Base-by-base conservation (phyloP, 768 basidiomycete genomes). In the Lepiota brunneoincarnata region DNA sequence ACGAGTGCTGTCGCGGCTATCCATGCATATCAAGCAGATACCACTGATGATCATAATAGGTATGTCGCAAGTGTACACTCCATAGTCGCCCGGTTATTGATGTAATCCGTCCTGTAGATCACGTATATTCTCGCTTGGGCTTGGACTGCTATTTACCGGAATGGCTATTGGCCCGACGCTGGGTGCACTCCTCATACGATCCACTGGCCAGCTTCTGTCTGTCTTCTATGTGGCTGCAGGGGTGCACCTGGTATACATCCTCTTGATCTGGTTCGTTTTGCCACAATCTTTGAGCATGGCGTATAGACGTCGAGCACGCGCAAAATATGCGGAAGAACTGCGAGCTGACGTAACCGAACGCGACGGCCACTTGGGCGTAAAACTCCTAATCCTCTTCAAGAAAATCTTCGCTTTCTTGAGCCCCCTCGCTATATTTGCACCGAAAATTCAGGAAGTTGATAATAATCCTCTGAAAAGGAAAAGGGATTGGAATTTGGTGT, bases 131-230 rank as follows among this genome's bases (percentile, higher is more conserved):
- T 89, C 90, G 1, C 66, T 88, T 28, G 71, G 73, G 40, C 69
- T 83, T 1, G 93, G 93, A 0, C 72, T 91, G 3, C 56, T 86
- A 41, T 91, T 89, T 68, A 63, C 72, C 7, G 93, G 93, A n/a
- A 76, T 89, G 63, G 86, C 86, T 1, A 26, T 89, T 17, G 93
- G 93, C 0, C 93, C 93, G 4, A 76, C 82, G 3, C 54, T 93
- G 0, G 90, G 91, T 12, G 77, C 81, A 47, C 54, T 89, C 34
- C 63, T 91, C 37, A 81, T 93, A 62, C 78, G 71, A 34, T 60
- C 68, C 20, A 88, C 85, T 0, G 78, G 76, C 4, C 69, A 72
- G 14, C 61, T 79, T 9, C 66, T 90, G 17, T 80, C 81, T 0
- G 83, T 90, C 15, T 94, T 94, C 73, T 94, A 90, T 66, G 60